Evolutionary conservation across 768 basidiomycete species (phyloP).

Genomic region (Udeniomyces megalosporus): DNA sequence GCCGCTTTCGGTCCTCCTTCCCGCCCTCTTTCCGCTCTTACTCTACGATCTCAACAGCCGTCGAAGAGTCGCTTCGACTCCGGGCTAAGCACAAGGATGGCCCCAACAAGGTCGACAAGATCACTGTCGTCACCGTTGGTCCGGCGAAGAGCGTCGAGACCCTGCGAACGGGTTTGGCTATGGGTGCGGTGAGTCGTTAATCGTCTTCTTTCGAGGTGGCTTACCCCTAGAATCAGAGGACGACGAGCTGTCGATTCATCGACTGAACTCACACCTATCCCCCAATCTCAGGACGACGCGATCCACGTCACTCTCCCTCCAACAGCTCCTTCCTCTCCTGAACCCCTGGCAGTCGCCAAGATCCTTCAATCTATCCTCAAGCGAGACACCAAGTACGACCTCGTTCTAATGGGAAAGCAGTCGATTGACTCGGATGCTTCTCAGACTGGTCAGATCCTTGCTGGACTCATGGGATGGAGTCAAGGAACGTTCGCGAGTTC

Average conservation of each 20-base stretch:
- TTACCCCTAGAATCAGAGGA: no score
- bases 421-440: slow-evolving; percentile 94
- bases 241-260: neutral
- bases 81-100: slow-evolving; percentile 65
- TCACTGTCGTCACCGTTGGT: slow-evolving; percentile 87
- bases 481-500: slow-evolving; percentile 93
- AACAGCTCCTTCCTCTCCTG: slow-evolving; percentile 46
- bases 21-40: neutral
- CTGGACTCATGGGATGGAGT: slow-evolving; percentile 75
- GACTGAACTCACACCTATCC: no score
- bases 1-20: neutral
- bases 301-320: slow-evolving; percentile 81
- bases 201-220: no score
- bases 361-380: slow-evolving; percentile 59
- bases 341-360: slow-evolving; percentile 82
- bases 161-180: slow-evolving; percentile 87
- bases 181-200: slow-evolving; percentile 48
- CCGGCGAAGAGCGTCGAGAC: slow-evolving; percentile 77
- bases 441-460: slow-evolving; percentile 94
- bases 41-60: slow-evolving; percentile 39
- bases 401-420: slow-evolving; percentile 95
- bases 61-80: slow-evolving; percentile 92
- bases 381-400: slow-evolving; percentile 42
- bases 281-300: slow-evolving; percentile 42
- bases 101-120: slow-evolving; percentile 48